A percentile compares a stretch with the other conserved stretches of the same genome.
Conservation (phyloP, 306 rosid genomes). For the Lotus japonicus region DNA sequence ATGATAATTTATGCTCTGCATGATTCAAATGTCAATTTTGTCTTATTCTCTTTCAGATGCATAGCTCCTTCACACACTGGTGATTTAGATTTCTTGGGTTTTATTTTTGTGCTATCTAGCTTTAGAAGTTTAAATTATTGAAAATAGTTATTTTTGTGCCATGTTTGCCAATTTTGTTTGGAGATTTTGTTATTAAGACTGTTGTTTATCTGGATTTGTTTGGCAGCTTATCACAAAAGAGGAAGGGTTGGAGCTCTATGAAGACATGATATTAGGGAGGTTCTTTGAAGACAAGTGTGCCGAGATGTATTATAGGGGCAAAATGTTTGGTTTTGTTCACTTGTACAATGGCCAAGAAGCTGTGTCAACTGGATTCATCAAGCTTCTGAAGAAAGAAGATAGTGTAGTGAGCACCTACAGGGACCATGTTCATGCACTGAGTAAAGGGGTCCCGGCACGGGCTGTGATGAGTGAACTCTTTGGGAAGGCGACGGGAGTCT, state of each 20-base stretch:
- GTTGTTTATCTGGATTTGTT: constrained; percentile 18
- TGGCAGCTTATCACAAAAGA: constrained; percentile 76
- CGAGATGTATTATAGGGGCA: constrained; percentile 96
- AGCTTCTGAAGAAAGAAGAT: constrained; percentile 72
- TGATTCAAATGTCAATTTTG: not conserved
- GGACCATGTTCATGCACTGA: constrained; percentile 95
- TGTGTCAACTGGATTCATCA: constrained; percentile 95
- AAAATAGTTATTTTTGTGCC: not conserved
- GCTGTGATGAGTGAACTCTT: constrained; percentile 96
- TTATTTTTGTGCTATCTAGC: constrained; percentile 3
- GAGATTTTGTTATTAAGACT: constrained; percentile 9
- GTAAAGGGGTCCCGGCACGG: constrained; percentile 93
- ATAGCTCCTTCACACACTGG: not conserved
- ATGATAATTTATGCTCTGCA: not conserved
- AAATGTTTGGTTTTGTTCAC: constrained; percentile 98
- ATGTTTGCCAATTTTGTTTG: not conserved
- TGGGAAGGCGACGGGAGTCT: constrained; percentile 94
- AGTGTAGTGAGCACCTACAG: constrained; percentile 86
- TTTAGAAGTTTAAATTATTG: not conserved
- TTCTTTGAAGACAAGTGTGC: constrained; percentile 95
- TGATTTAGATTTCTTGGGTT: not conserved
- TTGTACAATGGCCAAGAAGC: constrained; percentile 99
- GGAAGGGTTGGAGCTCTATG: constrained; percentile 85
- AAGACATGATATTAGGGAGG: constrained; percentile 94
- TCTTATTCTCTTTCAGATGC: not conserved